These are phyloP conservation scores for Xylaria flabelliformis DNA, from an alignment of 495 filamentous ascomycete genomes.

Conservation along the genomic window DNA sequence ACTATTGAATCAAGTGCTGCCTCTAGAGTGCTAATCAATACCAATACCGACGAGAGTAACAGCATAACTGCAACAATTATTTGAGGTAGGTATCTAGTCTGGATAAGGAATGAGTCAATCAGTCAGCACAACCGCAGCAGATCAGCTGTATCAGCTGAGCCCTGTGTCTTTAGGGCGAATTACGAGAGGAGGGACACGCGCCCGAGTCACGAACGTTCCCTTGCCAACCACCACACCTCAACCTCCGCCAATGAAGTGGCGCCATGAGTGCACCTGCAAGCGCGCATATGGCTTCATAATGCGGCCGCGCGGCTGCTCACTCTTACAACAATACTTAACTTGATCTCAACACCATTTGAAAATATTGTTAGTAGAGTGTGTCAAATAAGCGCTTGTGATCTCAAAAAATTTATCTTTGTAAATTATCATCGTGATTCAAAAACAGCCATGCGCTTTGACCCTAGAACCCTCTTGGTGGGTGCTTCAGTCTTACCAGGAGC, in stretches of 20 bases:
- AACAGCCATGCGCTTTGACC: constrained; percentile 32
- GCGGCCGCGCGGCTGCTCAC: constrained; percentile 11
- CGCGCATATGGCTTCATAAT: constrained; percentile 17
- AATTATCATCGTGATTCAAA: constrained; percentile 4
- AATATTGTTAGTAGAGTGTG: background rate
- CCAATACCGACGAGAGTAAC: background rate
- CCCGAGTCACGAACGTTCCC: constrained; percentile 26
- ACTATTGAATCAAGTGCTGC: background rate
- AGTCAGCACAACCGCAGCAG: background rate
- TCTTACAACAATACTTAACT: constrained; percentile 1
- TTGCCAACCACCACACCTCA: constrained; percentile 25
- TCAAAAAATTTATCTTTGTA: background rate
- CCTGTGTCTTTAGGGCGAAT: background rate
- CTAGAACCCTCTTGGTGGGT: constrained; percentile 33
- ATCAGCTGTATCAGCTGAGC: constrained; percentile 19
- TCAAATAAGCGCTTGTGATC: constrained; percentile 1
- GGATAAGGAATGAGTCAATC: background rate
- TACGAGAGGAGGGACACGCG: constrained; percentile 16
- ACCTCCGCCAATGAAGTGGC: constrained; percentile 8
- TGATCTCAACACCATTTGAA: background rate
- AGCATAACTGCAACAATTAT: background rate
- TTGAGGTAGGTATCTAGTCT: background rate
- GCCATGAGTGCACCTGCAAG: constrained; percentile 7
- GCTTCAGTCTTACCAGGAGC: constrained; percentile 40
- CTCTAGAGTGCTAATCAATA: background rate